Base-by-base conservation (phyloP, 2,329 filamentous ascomycete species). In the Fusarium camptoceras region DNA sequence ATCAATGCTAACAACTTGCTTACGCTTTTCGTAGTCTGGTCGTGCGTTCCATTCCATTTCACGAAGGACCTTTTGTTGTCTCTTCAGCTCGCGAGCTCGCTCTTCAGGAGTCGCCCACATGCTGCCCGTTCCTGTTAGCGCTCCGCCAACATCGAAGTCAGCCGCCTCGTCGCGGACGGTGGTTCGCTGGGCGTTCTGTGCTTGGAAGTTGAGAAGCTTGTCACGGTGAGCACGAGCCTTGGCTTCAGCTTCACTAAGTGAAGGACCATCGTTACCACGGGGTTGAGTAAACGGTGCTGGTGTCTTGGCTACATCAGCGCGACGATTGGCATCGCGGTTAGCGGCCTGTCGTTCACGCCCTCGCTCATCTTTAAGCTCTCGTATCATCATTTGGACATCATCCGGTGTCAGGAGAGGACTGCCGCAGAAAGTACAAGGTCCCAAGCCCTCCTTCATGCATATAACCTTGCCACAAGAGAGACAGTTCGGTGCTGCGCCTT, bases 401-500 rank as follows among this genome's bases (percentile, higher is more conserved):
- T 87, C 82, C 0, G 88, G 78, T 30, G 86, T 90, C 10, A 99
- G 83, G 1, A 99, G 83, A 1, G 93, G 89, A 0, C 87, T 85
- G 1, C 90, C 89, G 81, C 96, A 99, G 76, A 93, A 98, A 0
- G 95, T 98, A 79, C 96, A 99, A 1, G 95, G 95, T 0, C 95
- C 95, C 1, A 98, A 85, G 0, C 96, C 96, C 80, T 99, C 94
- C 76, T 96, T 94, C 25, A 97, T 89, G 78, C 96, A 99, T 57
- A 98, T 91, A 15, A 99, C 94, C 78, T 98, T 98, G 63, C 96
- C 96, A 75, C 96, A 99, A 46, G 87, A 91, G 18, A 97, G 83
- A 77, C 96, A 99, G 78, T 98, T 99, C 1, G 96, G 96, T 0
- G 94, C 94, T 1, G 95, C 94, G n/a, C 89, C 89, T 46, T 98